Base-by-base conservation (phyloP, 2,329 filamentous ascomycete genomes). In the Graphilbum sp. region DNA sequence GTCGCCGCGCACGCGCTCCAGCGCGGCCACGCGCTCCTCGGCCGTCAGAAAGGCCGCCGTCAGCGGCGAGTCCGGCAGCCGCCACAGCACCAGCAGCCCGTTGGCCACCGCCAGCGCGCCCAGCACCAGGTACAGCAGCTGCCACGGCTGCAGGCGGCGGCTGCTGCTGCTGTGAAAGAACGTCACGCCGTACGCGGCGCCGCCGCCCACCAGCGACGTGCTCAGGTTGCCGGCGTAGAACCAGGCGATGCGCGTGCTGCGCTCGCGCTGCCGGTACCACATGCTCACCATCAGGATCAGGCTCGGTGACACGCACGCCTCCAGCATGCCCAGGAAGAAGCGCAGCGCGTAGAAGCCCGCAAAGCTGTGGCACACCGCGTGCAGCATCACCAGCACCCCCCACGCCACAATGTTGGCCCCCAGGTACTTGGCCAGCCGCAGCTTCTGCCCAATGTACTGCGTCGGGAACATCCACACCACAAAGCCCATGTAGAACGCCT, bases 231-330 rank as follows among this genome's bases (percentile, higher is more conserved):
- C 41, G 13, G 35, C 38, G 19, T 43, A 45, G 29, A 41, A 44
- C 24, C 38, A 48, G 19, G 45, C 49, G 30, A 50, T 48, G n/a
- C 55, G 50, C 19, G 49, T 45, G 13, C 47, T 47, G 32, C 55
- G 54, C 43, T 58, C 55, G n/a, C 50, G 37, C 17, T 49, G 44
- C 18, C 47, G 51, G 42, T 49, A 52, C 19, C 49, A 45, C 46
- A 50, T 51, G 18, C 46, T 49, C 12, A 49, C 49, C 17, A 51
- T 40, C 17, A 52, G 39, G 7, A 51, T 47, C 42, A 48, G 47
- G 4, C 45, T 46, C 2, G 50, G 50, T 2, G 49, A 49, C 27
- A 52, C 42, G 17, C 46, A 49, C 2, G 42, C 47, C 38, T 53
- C 50, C 11, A 52, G 42, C 37, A 49, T 44, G 9, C 50, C 50